These are phyloP conservation scores for Boletellus sp. DNA, from an alignment of 768 basidiomycete species.

Conservation along the genomic window DNA sequence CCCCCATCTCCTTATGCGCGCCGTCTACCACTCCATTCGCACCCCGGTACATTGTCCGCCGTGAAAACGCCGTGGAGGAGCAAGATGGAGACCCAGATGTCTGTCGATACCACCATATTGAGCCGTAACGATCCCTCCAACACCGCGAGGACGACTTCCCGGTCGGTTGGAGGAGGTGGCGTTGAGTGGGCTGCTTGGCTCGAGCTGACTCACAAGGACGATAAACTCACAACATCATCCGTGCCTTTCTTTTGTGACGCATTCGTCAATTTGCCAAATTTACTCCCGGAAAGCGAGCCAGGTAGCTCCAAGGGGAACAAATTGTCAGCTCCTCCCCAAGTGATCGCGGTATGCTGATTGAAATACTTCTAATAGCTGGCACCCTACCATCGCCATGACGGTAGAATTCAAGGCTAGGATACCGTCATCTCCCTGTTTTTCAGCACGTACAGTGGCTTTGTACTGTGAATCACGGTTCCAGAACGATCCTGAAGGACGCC, in stretches of 20 bases:
- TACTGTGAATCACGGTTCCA: conserved; percentile 52
- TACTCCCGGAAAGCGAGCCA: conserved; percentile 48
- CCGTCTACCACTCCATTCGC: conserved; percentile 51
- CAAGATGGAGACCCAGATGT: conserved; percentile 32
- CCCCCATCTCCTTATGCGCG: conserved; percentile 59
- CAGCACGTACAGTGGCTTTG: conserved; percentile 53
- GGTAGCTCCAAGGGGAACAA: conserved; percentile 17
- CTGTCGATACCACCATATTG: conserved; percentile 40
- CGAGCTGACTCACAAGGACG: conserved; percentile 42
- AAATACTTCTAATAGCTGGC: conserved; percentile 43
- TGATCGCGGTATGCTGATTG: background rate
- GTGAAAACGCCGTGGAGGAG: conserved; percentile 35
- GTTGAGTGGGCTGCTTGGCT: conserved; percentile 57
- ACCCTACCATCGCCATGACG: conserved; percentile 56
- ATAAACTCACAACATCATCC: conserved; percentile 44
- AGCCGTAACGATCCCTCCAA: conserved; percentile 38
- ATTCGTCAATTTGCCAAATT: conserved; percentile 41
- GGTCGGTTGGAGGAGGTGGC: conserved; percentile 50
- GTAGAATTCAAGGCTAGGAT: conserved; percentile 64
- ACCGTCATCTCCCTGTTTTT: conserved; percentile 41
- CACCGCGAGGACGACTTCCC: conserved; percentile 34
- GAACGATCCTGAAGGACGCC: conserved; percentile 51
- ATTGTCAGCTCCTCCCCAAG: conserved; percentile 11
- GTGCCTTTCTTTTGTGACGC: conserved; percentile 58
- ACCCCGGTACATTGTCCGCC: conserved; percentile 43